Conservation (phyloP, 2,329 filamentous ascomycete genomes). For the Aspergillus clavatus region DNA sequence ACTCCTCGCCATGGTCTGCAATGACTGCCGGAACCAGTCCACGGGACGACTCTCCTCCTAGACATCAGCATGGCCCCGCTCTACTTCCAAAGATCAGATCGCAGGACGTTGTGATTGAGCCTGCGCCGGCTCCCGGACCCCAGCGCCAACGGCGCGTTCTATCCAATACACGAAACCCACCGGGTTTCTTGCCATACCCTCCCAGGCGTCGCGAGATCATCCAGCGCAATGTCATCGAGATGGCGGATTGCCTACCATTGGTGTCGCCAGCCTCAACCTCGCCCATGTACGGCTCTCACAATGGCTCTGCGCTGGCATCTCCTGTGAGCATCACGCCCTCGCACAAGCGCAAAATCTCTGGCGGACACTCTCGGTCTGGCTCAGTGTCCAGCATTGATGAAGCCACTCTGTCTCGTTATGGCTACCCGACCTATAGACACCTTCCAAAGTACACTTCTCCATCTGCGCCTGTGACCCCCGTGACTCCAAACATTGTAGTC, state of each 20-base stretch:
- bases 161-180: constrained; percentile 51
- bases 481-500: constrained; percentile 35
- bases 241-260: constrained; percentile 40
- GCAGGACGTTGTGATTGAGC: constrained; percentile 73
- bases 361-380: constrained; percentile 52
- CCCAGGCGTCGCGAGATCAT: constrained; percentile 37
- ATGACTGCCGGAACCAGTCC: constrained; percentile 67
- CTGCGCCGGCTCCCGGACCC: constrained; percentile 44
- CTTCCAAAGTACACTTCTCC: constrained; percentile 56
- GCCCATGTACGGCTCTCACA: constrained; percentile 24
- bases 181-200: constrained; percentile 49
- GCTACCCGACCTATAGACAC: constrained; percentile 79
- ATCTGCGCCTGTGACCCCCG: constrained; percentile 36
- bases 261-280: constrained; percentile 45
- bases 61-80: constrained; percentile 68
- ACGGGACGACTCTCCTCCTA: constrained; percentile 61
- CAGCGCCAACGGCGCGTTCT: constrained; percentile 54
- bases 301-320: constrained; percentile 54
- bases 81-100: constrained; percentile 80
- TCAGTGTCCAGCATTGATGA: constrained; percentile 67
- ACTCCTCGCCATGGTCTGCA: constrained; percentile 65
- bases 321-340: constrained; percentile 54
- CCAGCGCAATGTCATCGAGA: constrained; percentile 44
- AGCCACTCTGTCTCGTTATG: constrained; percentile 62
- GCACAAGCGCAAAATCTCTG: constrained; percentile 37